Base-by-base conservation (phyloP, 225 moss, liverwort and hornwort genomes). In the Marchantia polymorpha region DNA sequence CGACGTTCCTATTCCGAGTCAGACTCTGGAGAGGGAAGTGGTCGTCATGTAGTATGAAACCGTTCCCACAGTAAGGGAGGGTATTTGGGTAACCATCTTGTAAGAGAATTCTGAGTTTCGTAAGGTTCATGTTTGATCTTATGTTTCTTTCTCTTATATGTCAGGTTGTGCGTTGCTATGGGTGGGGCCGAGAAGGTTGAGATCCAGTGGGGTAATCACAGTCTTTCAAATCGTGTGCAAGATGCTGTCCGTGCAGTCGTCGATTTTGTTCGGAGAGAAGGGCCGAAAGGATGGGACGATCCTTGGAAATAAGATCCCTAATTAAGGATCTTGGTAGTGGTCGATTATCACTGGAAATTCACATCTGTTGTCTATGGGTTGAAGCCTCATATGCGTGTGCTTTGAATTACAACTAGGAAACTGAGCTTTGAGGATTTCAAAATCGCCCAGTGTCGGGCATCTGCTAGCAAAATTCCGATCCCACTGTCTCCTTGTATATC, bases 241-340 rank as follows among this genome's bases (percentile, higher is more conserved):
- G 99, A 99, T 85, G 88, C 89, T n/a, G 92, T 99, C 8, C 82
- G 82, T 56, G 78, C 89, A 4, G 93, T 99, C 75, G 90, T 99
- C 25, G 84, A 89, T 75, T 99, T 99, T 26, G 82, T 99, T 55
- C 84, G 83, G 69, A 89, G 93, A 74, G 95, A 93, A 83, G 99
- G 99, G 29, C 99, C 93, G n/a, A 99, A 99, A 83, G 99, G 99
- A 22, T 99, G 99, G 99, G 99, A 99, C 78, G 99, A 99, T 88
- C 99, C 99, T 51, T 99, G 99, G 97, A 77, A 77, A 52, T 65
- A 65, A 48, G 56, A 59, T 27, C 53, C 73, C 13, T 7, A 16
- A 59, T 16, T 46, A 7, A 8, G 17, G 58, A 74, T 7, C 39
- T 59, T 75, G 58, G 20, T 75, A 59, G 59, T 59, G 29, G 8